A percentile compares a stretch with the other conserved stretches of the same genome.
Evolutionary conservation across 2,329 filamentous ascomycete genomes (phyloP).

Genomic region (Botryotinia narcissicola): DNA sequence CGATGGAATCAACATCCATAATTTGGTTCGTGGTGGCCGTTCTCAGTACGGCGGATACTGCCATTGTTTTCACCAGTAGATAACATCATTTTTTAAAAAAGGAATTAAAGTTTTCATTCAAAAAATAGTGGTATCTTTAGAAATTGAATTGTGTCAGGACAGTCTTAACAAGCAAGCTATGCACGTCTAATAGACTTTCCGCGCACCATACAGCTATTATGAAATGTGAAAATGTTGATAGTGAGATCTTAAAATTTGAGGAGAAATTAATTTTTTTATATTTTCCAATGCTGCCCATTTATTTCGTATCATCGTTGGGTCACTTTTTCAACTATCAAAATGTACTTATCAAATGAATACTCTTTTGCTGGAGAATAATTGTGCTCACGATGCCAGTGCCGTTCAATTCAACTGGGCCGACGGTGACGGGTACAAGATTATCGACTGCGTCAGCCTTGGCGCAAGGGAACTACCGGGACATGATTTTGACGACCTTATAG

Average conservation of each 20-base stretch:
- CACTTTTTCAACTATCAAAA: background rate
- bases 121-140: background rate
- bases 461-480: background rate
- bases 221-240: background rate
- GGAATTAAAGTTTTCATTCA: background rate
- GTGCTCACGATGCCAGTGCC: background rate
- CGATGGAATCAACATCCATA: background rate
- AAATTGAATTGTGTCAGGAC: background rate
- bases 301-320: background rate
- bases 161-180: accelerated
- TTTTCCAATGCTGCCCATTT: background rate
- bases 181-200: too few species aligned
- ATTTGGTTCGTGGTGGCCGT: background rate
- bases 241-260: background rate
- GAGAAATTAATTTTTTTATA: too few species aligned
- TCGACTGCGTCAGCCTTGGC: background rate
- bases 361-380: background rate
- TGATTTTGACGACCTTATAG: background rate
- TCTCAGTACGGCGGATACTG: background rate
- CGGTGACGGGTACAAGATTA: background rate
- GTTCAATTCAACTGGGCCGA: background rate
- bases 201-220: background rate
- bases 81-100: background rate
- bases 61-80: background rate
- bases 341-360: background rate